phyloP scores from a whole-genome alignment of 192 early-diverging fungal species.

The Backusella westeae region DNA sequence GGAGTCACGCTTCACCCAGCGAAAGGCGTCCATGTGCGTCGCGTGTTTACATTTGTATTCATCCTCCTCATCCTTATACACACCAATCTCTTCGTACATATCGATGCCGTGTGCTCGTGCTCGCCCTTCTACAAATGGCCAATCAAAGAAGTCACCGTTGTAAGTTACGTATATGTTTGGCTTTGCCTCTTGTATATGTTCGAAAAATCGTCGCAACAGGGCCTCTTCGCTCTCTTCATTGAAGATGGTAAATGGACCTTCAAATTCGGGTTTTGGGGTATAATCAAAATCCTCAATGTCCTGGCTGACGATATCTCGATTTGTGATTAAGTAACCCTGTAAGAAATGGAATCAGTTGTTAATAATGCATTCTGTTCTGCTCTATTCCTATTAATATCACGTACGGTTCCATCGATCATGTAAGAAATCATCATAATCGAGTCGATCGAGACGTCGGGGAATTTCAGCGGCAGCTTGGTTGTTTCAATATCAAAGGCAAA shows the following conservation, averaged over 20 bases:
- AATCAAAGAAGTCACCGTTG: slow-evolving; percentile 99
- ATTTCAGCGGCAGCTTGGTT: slow-evolving; percentile 96
- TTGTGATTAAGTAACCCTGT: slow-evolving; percentile 96
- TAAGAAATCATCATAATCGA: slow-evolving; percentile 99
- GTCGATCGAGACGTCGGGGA: slow-evolving; percentile 89
- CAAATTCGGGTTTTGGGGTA: slow-evolving; percentile 93
- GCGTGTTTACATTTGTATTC: slow-evolving; percentile 88
- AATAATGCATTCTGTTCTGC: neutral
- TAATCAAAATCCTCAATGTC: slow-evolving; percentile 99
- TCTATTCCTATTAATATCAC: neutral
- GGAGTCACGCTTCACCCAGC: slow-evolving; percentile 98
- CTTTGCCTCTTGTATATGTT: slow-evolving; percentile 78
- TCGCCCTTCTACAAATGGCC: slow-evolving; percentile 92
- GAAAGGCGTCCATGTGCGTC: slow-evolving; percentile 94
- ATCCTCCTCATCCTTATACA: slow-evolving; percentile 73
- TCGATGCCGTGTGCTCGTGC: slow-evolving; percentile 79
- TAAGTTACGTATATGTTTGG: slow-evolving; percentile 95
- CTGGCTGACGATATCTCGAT: slow-evolving; percentile 90
- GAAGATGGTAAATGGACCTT: slow-evolving; percentile 94
- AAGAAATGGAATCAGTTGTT: neutral
- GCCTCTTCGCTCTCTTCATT: slow-evolving; percentile 89
- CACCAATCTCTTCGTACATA: slow-evolving; percentile 88
- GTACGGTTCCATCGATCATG: slow-evolving; percentile 97
- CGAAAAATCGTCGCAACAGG: slow-evolving; percentile 84
- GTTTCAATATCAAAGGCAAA: slow-evolving; percentile 98